These are phyloP conservation scores for Hibiscus mutabilis DNA, from an alignment of 345 rosid genomes.

Conservation along the genomic window DNA sequence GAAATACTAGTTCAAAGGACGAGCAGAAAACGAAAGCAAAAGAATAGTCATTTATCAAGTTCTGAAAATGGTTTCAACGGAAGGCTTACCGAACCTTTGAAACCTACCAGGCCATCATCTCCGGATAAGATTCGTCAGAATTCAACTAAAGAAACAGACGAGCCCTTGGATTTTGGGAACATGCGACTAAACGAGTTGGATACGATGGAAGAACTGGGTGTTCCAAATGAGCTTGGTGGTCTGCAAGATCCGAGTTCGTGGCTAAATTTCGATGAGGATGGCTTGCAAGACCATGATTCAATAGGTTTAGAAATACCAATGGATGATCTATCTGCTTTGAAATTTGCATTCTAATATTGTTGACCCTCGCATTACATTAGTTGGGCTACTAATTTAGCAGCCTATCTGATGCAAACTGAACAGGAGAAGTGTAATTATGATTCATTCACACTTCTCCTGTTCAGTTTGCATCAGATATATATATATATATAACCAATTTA, in stretches of 20 bases:
- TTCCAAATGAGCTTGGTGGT: slow-evolving; percentile 25
- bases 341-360: slow-evolving; percentile 17
- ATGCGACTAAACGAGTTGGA: slow-evolving; percentile 41
- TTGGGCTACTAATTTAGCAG: not conserved
- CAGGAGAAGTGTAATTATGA: slow-evolving; percentile 9
- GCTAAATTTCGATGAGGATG: slow-evolving; percentile 61
- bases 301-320: slow-evolving; percentile 82
- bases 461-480: no score
- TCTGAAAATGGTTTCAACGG: slow-evolving; percentile 23
- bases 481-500: no score
- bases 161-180: not conserved
- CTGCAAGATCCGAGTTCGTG: slow-evolving; percentile 52
- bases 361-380: not conserved
- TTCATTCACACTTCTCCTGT: no score
- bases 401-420: not conserved
- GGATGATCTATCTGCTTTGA: slow-evolving; percentile 71
- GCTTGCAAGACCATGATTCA: slow-evolving; percentile 62
- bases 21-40: slow-evolving; percentile 42
- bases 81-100: slow-evolving; percentile 5
- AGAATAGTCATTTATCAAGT: slow-evolving; percentile 33
- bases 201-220: slow-evolving; percentile 36
- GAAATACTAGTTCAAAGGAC: slow-evolving; percentile 16
- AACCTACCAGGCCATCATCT: slow-evolving; percentile 4
- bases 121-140: not conserved
- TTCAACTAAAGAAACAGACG: slow-evolving; percentile 17